These are phyloP conservation scores for Fusarium proliferatum DNA, from an alignment of 2,329 filamentous ascomycete species.

Conservation along the genomic window DNA sequence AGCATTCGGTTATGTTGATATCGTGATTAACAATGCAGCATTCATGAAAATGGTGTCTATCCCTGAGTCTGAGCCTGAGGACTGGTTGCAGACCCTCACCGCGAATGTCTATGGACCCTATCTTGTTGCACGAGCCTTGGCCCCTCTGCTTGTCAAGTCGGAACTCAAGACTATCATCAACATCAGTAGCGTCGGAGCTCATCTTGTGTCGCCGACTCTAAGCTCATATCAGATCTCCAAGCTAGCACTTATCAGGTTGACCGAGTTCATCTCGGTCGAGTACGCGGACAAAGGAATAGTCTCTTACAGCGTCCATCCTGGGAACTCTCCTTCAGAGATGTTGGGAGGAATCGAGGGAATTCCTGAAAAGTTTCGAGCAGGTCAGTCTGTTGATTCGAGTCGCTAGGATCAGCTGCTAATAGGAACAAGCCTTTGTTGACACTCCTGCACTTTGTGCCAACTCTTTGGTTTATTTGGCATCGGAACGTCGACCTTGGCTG, in stretches of 20 bases:
- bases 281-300: conserved; percentile 2
- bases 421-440: conserved; percentile 15
- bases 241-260: conserved; percentile 26
- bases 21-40: conserved; percentile 20
- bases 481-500: conserved; percentile 9
- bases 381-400: neutral
- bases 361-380: neutral
- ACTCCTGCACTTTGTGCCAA: conserved; percentile 22
- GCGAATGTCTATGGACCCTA: conserved; percentile 15
- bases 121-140: conserved; percentile 1
- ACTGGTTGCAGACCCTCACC: conserved; percentile 5
- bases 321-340: conserved; percentile 25
- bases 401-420: neutral
- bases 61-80: conserved; percentile 5
- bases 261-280: conserved; percentile 25
- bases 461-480: conserved; percentile 25
- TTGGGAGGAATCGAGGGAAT: conserved; percentile 7
- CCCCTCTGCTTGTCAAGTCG: neutral
- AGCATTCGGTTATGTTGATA: neutral
- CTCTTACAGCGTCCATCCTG: conserved; percentile 19
- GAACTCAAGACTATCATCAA: conserved; percentile 9
- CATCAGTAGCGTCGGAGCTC: conserved; percentile 14
- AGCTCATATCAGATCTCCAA: conserved; percentile 33
- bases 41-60: conserved; percentile 16
- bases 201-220: conserved; percentile 13